Conservation (phyloP, 176 grass and related monocot genomes). For the Oryza officinalis region DNA sequence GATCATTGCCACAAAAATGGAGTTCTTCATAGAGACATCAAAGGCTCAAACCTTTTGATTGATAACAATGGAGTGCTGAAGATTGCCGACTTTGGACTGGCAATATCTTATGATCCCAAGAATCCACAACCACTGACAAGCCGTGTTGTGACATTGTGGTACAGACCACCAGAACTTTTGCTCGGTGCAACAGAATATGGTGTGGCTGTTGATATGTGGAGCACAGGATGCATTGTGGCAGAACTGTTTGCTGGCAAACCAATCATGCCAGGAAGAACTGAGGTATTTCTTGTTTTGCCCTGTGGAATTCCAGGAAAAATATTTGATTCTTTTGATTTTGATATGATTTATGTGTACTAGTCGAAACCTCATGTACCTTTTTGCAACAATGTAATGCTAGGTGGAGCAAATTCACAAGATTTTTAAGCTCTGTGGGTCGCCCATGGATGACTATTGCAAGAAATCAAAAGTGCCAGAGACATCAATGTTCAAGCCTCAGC, state of each 20-base stretch:
- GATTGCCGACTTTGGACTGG: slow-evolving; percentile 88
- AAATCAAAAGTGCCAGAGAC: slow-evolving; percentile 78
- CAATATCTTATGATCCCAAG: slow-evolving; percentile 64
- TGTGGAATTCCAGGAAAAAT: not conserved
- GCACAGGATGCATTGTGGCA: slow-evolving; percentile 87
- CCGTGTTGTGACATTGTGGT: slow-evolving; percentile 92
- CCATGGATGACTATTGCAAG: slow-evolving; percentile 70
- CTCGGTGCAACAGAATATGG: slow-evolving; percentile 75
- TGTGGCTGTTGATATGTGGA: slow-evolving; percentile 90
- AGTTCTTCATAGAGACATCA: slow-evolving; percentile 85
- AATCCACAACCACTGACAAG: slow-evolving; percentile 71
- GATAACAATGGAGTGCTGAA: slow-evolving; percentile 64
- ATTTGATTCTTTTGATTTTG: not conserved
- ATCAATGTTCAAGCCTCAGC: slow-evolving; percentile 83
- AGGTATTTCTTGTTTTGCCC: slow-evolving; percentile 50
- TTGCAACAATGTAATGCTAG: slow-evolving; percentile 43
- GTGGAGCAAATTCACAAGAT: slow-evolving; percentile 99
- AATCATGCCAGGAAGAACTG: slow-evolving; percentile 92
- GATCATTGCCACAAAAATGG: slow-evolving; percentile 78
- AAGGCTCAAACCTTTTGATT: slow-evolving; percentile 83
- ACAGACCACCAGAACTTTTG: slow-evolving; percentile 84
- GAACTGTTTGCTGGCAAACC: slow-evolving; percentile 82
- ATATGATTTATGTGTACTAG: slow-evolving; percentile 17
- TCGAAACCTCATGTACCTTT: not conserved
- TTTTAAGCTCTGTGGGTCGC: slow-evolving; percentile 89